These are phyloP conservation scores for Zymoseptoria crescenta DNA, from an alignment of 2,329 filamentous ascomycete species.

Conservation along the genomic window DNA sequence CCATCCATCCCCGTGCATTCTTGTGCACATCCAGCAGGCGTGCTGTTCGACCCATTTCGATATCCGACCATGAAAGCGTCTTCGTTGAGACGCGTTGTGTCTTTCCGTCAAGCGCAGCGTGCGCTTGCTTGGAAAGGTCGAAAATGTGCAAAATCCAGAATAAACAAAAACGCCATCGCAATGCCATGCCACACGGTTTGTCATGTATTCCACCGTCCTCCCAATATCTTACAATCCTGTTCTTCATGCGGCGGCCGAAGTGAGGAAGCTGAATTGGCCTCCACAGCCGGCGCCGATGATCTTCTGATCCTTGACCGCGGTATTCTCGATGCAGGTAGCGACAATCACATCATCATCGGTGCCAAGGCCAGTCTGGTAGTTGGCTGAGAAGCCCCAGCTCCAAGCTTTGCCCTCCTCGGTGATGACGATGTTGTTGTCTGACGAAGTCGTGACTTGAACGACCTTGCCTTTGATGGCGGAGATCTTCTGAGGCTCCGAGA, in stretches of 20 bases:
- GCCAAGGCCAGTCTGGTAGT: constrained; percentile 73
- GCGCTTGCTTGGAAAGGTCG: not conserved
- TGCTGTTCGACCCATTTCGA: not conserved
- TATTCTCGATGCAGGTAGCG: constrained; percentile 77
- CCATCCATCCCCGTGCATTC: not conserved
- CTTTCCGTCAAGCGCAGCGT: not conserved
- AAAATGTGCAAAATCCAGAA: not conserved
- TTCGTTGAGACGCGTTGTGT: not conserved
- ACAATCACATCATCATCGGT: constrained; percentile 69
- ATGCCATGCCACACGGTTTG: not conserved
- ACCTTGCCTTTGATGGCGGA: constrained; percentile 43
- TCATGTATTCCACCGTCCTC: not conserved
- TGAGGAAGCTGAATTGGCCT: constrained; percentile 60
- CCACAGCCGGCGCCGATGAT: constrained; percentile 77
- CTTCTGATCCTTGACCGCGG: constrained; percentile 65
- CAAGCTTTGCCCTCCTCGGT: constrained; percentile 62
- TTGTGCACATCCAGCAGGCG: no score
- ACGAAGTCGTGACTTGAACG: constrained; percentile 43
- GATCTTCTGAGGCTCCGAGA: constrained; percentile 57
- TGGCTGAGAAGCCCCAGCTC: constrained; percentile 72
- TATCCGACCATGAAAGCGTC: not conserved
- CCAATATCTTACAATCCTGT: not conserved
- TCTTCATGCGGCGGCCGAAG: not conserved
- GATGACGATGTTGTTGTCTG: constrained; percentile 67
- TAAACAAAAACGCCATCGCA: not conserved